Evolutionary conservation across 2,329 filamentous ascomycete species (phyloP), one percentile per base, ranked within the genome.

Genomic region (Neobulgaria alba): DNA sequence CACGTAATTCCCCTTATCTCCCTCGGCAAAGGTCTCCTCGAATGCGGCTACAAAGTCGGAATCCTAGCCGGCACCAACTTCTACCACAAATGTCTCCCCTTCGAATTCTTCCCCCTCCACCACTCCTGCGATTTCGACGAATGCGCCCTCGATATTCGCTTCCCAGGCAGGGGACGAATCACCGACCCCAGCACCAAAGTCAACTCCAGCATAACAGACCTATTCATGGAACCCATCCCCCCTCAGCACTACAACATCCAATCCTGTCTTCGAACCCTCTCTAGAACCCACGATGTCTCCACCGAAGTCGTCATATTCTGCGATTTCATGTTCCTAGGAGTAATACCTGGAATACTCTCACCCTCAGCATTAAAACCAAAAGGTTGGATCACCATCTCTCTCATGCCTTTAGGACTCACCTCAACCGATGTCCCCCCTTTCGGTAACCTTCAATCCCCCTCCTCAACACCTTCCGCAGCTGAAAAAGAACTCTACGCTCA

Each of bases 291-390:
- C n/a, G n/a, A n/a, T n/a, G n/a, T n/a, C n/a, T n/a, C n/a, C n/a
- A n/a, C n/a, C n/a, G 55, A 66, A 26, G 56, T 72, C 21, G 46
- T 73, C 16, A 51, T 69, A 8, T 38, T 73, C 12, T 57, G 57
- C 19, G 69, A 73, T 46, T 53, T 56, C 2, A 52, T 59, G 3
- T 64, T 61, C 33, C 54, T 61, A 42, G 67, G 64, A 0, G 47
- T 58, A 10, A 45, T 61, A 1, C 65, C 68, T 0, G 59, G 66
- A 36, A 47, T 54, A 2, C 52, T 60, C 21, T 65, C 65, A 62
- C 42, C 67, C 54, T 10, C 55, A 48, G 51, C 67, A 55, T n/a
- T 71, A 55, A 48, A 47, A 43, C 41, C 56, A 39, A 10, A 57
- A 57, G 18, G 63, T 56, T 56, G 57, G 14, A 55, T 73, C 41